Evolutionary conservation across 495 filamentous ascomycete genomes (phyloP).

Genomic region (Antarctomyces pellizariae): DNA sequence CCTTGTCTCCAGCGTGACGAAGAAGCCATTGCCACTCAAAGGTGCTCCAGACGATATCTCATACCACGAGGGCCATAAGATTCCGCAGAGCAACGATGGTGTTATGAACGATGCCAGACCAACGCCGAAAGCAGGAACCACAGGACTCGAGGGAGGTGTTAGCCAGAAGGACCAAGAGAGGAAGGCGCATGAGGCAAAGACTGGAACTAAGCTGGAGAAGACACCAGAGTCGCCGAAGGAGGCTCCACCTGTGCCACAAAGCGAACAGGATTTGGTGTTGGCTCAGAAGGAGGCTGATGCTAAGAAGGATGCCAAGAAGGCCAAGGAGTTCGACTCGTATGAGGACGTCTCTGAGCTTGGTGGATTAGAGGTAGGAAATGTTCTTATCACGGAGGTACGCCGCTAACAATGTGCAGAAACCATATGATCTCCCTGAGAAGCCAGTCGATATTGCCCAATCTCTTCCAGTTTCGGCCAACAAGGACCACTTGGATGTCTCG

Average conservation of each 20-base stretch:
- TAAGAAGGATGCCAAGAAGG: slow-evolving; percentile 18
- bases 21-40: slow-evolving; percentile 20
- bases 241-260: slow-evolving; percentile 55
- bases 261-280: slow-evolving; percentile 37
- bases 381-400: slow-evolving; percentile 1
- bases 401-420: slow-evolving; percentile 34
- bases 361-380: slow-evolving; percentile 38
- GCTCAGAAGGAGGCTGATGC: slow-evolving; percentile 17
- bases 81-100: slow-evolving; percentile 59
- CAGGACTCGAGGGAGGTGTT: slow-evolving; percentile 69
- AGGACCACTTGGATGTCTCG: slow-evolving; percentile 42
- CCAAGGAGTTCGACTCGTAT: slow-evolving; percentile 11
- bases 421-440: slow-evolving; percentile 53
- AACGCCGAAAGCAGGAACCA: slow-evolving; percentile 60
- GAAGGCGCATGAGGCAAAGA: slow-evolving; percentile 31
- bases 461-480: slow-evolving; percentile 38
- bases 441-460: slow-evolving; percentile 59
- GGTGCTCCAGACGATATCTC: slow-evolving; percentile 22
- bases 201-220: slow-evolving; percentile 40
- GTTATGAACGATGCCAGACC: slow-evolving; percentile 73
- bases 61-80: slow-evolving; percentile 36
- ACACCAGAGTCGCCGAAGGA: slow-evolving; percentile 66
- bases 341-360: slow-evolving; percentile 21
- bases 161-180: slow-evolving; percentile 58
- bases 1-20: slow-evolving; percentile 21